A percentile compares a stretch with the other conserved stretches of the same genome.
phyloP scores from a whole-genome alignment of 805 yeast genomes.

The Phaffomyces opuntiae region DNA sequence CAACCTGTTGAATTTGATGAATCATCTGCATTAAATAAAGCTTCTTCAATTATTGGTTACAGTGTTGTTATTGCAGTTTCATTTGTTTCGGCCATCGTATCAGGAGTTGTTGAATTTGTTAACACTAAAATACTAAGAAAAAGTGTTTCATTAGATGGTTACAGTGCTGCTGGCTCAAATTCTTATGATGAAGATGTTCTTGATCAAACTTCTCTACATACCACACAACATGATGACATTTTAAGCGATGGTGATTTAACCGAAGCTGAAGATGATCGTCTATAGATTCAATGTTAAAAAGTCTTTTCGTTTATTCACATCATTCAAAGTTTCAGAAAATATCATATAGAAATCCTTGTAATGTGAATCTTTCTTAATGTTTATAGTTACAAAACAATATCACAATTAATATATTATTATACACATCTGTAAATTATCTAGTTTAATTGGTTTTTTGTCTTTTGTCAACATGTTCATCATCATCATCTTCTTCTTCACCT shows the following conservation, averaged over 20 bases:
- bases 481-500: slow-evolving; percentile 1
- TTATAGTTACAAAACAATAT: slow-evolving; percentile 1
- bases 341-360: not conserved
- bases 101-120: slow-evolving; percentile 1
- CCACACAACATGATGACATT: slow-evolving; percentile 18
- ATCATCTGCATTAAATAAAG: slow-evolving; percentile 52
- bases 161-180: slow-evolving; percentile 6
- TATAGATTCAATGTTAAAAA: slow-evolving; percentile 1
- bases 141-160: slow-evolving; percentile 12
- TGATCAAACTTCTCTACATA: slow-evolving; percentile 13
- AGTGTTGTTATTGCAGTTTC: slow-evolving; percentile 26
- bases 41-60: slow-evolving; percentile 24
- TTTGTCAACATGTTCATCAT: slow-evolving; percentile 1
- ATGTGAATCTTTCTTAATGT: not conserved
- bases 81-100: slow-evolving; percentile 15
- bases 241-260: slow-evolving; percentile 26
- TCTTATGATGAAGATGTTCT: slow-evolving; percentile 10
- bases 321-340: too few species aligned
- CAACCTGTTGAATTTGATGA: slow-evolving; percentile 63
- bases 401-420: not conserved
- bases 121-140: slow-evolving; percentile 1
- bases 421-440: not conserved
- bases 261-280: slow-evolving; percentile 23
- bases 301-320: not conserved
- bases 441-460: slow-evolving; percentile 1